Base-by-base conservation (phyloP, 2,329 filamentous ascomycete genomes). In the Pyrenophora graminea region DNA sequence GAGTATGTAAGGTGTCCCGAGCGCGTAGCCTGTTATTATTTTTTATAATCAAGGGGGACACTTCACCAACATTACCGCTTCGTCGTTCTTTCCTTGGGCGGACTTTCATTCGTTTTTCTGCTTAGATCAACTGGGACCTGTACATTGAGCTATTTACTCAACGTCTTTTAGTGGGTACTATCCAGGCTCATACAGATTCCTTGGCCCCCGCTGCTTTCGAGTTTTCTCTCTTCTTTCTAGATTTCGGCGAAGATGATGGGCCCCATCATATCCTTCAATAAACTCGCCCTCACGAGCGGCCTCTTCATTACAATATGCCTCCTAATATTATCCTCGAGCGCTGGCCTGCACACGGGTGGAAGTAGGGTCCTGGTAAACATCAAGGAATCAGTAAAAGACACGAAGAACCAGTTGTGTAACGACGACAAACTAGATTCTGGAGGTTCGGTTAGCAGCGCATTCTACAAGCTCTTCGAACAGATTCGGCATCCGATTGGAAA, bases 351-450 rank as follows among this genome's bases (percentile, higher is more conserved):
- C 23, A 36, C 48, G 36, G 40, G 36, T 15, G 45, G 55, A 34
- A 48, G 42, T n/a, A 41, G 40, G 6, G 49, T 56, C 1, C 39
- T 60, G 9, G 51, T 52, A 32, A 51, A 48, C 36, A 38, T 58
- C 17, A 60, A 58, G 30, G 57, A 60, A 10, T 47, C 49, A 13
- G 55, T 55, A 9, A 55, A 51, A n/a, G 46, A 33, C 19, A 46
- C 57, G 4, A 50, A 54, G 8, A 57, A 53, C 34, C 48, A 51
- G 5, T 41, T 58, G 3, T 60, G 53, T 45, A 55, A 58, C 21
- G 42, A 45, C 17, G 50, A 58, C 23, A 38, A 27, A 4, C 51
- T 42, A 4, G 47, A 39, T 6, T 51, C 48, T 25, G 49, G 38
- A 5, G 45, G 51, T 5, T 48, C 50, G 2, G 45, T 51, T 19